A percentile compares a stretch with the other conserved stretches of the same genome.
Evolutionary conservation across 257 asterid species (phyloP).

Genomic region (Ehretia macrophylla): DNA sequence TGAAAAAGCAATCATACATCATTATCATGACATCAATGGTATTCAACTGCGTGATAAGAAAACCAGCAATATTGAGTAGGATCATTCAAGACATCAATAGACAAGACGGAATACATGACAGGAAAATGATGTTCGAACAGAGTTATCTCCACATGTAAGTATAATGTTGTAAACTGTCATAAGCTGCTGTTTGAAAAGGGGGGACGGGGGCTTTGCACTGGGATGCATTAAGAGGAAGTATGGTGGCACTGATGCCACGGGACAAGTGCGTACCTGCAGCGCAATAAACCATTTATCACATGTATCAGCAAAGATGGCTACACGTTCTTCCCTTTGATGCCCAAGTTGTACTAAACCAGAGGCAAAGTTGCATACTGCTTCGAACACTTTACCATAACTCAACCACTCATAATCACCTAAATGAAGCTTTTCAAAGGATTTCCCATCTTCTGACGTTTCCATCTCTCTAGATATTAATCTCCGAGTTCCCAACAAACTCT

Average conservation of each 20-base stretch:
- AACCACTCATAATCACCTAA: slow-evolving; percentile 92
- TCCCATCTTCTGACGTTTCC: slow-evolving; percentile 62
- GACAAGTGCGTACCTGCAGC: slow-evolving; percentile 57
- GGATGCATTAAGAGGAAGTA: background rate
- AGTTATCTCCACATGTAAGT: too few relatives aligned
- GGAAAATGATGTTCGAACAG: too few relatives aligned
- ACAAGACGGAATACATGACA: too few relatives aligned
- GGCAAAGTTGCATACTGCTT: slow-evolving; percentile 71
- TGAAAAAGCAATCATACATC: background rate
- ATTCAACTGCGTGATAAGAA: background rate
- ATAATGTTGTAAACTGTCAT: too few relatives aligned
- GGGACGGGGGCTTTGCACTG: background rate
- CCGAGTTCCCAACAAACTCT: slow-evolving; percentile 74
- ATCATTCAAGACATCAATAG: too few relatives aligned
- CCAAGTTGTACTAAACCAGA: slow-evolving; percentile 89
- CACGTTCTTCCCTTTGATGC: slow-evolving; percentile 84
- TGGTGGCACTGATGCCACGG: background rate
- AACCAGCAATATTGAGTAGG: background rate
- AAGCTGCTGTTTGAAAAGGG: background rate
- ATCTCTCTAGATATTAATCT: slow-evolving; percentile 61
- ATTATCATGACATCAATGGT: background rate
- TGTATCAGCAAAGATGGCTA: slow-evolving; percentile 95
- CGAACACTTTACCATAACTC: slow-evolving; percentile 75
- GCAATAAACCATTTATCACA: slow-evolving; percentile 95
- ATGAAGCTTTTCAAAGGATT: slow-evolving; percentile 94